Conservation (phyloP, 768 basidiomycete genomes). For the Boletus fagicola region DNA sequence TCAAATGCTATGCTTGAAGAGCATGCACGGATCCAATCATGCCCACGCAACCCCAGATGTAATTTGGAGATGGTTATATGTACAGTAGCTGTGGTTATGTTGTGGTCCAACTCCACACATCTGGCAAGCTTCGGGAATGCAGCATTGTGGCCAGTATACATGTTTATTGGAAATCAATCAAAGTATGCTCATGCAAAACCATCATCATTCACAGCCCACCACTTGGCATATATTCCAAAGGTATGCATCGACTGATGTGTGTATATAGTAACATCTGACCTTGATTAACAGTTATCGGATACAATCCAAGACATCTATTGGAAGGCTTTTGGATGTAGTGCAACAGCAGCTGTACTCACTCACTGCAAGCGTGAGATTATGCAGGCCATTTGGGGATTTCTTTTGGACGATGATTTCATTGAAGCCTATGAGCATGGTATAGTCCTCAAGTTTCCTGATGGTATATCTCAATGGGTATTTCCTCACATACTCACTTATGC, state of each 20-base stretch:
- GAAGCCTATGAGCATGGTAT: slow-evolving; percentile 21
- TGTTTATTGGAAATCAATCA: slow-evolving; percentile 4
- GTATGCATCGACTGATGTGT: not conserved
- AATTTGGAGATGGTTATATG: slow-evolving; percentile 4
- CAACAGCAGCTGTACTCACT: not conserved
- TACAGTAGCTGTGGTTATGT: slow-evolving; percentile 20
- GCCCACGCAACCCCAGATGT: too few relatives aligned
- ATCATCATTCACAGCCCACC: not conserved
- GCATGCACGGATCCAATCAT: too few relatives aligned
- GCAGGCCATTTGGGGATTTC: slow-evolving; percentile 16
- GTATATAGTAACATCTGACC: not conserved
- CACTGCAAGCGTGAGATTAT: slow-evolving; percentile 23
- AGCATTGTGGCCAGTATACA: slow-evolving; percentile 14
- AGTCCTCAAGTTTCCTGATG: slow-evolving; percentile 18
- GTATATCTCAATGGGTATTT: slow-evolving; percentile 12
- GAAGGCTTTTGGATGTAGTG: not conserved
- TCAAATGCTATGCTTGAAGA: too few relatives aligned
- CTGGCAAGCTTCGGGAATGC: slow-evolving; percentile 21
- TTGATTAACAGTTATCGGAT: not conserved
- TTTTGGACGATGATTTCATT: too few relatives aligned
- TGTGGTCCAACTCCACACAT: slow-evolving; percentile 27
- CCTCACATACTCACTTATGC: slow-evolving; percentile 26
- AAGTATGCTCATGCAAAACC: slow-evolving; percentile 1
- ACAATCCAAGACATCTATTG: not conserved
- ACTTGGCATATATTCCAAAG: not conserved